These are phyloP conservation scores for Penicillium samsonianum DNA, from an alignment of 495 filamentous ascomycete species.

Conservation along the genomic window DNA sequence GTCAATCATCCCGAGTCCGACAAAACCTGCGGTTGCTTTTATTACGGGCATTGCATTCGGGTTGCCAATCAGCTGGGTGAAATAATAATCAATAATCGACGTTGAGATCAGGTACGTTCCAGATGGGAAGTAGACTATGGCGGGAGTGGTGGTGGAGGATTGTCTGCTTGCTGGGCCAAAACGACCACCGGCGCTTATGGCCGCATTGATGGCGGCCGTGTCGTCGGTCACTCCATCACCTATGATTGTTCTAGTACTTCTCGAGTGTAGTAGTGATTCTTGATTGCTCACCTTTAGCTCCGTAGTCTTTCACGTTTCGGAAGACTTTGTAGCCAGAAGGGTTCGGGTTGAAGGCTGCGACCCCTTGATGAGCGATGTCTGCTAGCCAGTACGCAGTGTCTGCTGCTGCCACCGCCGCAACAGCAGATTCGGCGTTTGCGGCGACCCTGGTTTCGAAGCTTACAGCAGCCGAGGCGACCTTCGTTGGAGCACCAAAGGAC, in stretches of 20 bases:
- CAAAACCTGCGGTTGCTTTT: slow-evolving; percentile 64
- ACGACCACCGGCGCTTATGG: slow-evolving; percentile 55
- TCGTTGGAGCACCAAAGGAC: slow-evolving; percentile 17
- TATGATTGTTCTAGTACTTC: slow-evolving; percentile 14
- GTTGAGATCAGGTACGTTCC: slow-evolving; percentile 62
- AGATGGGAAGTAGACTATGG: slow-evolving; percentile 64
- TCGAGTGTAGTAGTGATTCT: not conserved
- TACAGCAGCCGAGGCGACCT: slow-evolving; percentile 6
- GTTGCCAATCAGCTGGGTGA: slow-evolving; percentile 70
- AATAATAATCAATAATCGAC: slow-evolving; percentile 60
- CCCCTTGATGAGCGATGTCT: slow-evolving; percentile 63
- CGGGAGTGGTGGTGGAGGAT: slow-evolving; percentile 55
- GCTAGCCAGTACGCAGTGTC: slow-evolving; percentile 65
- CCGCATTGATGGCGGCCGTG: slow-evolving; percentile 62
- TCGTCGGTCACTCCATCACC: slow-evolving; percentile 67
- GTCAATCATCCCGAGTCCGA: slow-evolving; percentile 66
- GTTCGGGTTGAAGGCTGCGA: slow-evolving; percentile 58
- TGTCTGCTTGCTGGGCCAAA: slow-evolving; percentile 51
- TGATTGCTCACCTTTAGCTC: slow-evolving; percentile 50
- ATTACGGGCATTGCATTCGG: slow-evolving; percentile 63
- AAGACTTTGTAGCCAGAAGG: slow-evolving; percentile 62
- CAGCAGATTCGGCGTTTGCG: slow-evolving; percentile 12
- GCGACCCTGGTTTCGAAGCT: slow-evolving; percentile 5
- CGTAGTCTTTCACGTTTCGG: slow-evolving; percentile 78
- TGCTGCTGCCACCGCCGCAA: slow-evolving; percentile 24